Conservation (phyloP, 495 filamentous ascomycete genomes). For the Penicillium cataractarum region DNA sequence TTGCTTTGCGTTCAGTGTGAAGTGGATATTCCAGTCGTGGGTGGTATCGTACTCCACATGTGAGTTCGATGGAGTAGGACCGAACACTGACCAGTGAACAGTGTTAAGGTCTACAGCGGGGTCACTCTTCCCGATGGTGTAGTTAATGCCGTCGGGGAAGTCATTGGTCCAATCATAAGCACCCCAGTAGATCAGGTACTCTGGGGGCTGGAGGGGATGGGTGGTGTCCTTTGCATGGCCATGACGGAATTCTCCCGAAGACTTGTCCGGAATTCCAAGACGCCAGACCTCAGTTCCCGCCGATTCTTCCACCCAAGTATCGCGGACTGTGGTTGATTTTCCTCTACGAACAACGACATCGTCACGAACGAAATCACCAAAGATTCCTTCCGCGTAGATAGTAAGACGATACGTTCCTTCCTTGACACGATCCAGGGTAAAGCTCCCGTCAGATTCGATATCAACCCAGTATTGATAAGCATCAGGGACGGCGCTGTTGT, state of each 20-base stretch:
- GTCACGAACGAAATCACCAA: slow-evolving; percentile 55
- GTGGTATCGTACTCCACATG: slow-evolving; percentile 41
- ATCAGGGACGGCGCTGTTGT: slow-evolving; percentile 52
- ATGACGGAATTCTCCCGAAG: slow-evolving; percentile 56
- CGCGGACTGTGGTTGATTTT: slow-evolving; percentile 32
- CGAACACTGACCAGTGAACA: slow-evolving; percentile 59
- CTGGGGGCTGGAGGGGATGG: slow-evolving; percentile 49
- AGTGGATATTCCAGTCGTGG: slow-evolving; percentile 58
- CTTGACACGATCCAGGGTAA: slow-evolving; percentile 51
- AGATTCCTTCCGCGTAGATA: slow-evolving; percentile 59
- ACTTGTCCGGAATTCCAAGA: slow-evolving; percentile 58
- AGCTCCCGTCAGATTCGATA: slow-evolving; percentile 47
- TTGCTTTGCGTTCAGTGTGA: slow-evolving; percentile 40
- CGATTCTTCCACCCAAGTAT: slow-evolving; percentile 51
- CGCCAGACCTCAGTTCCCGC: slow-evolving; percentile 58
- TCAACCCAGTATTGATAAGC: slow-evolving; percentile 63
- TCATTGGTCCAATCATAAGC: slow-evolving; percentile 57
- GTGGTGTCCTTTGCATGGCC: slow-evolving; percentile 46
- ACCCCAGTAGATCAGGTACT: slow-evolving; percentile 60
- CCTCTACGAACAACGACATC: slow-evolving; percentile 41
- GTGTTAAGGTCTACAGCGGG: slow-evolving; percentile 52
- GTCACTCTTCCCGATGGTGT: slow-evolving; percentile 52
- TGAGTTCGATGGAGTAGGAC: slow-evolving; percentile 45
- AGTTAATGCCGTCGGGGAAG: slow-evolving; percentile 55
- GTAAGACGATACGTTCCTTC: slow-evolving; percentile 58